Evolutionary conservation across 140 eudicot species (phyloP).

Genomic region (Stevia rebaudiana): DNA sequence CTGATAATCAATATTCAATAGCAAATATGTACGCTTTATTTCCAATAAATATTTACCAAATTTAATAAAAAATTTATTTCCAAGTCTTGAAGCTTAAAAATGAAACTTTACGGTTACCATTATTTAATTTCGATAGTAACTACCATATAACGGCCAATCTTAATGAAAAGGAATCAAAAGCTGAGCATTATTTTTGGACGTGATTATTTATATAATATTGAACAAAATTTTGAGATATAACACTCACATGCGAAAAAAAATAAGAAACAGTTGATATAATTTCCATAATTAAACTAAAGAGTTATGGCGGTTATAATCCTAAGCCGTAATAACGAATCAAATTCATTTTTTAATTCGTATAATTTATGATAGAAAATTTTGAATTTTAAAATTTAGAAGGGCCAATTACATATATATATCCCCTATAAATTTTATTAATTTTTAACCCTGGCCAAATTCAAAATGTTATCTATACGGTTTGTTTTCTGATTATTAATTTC

Average conservation of each 20-base stretch:
- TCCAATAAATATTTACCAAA: neutral
- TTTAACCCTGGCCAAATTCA: no score
- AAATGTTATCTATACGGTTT: no score
- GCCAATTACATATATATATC: no score
- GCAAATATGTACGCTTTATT: neutral
- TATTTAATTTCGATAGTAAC: neutral
- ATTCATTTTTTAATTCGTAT: no score
- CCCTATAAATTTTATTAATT: no score
- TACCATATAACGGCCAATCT: slow-evolving; percentile 1
- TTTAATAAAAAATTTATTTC: neutral
- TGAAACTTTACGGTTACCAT: neutral
- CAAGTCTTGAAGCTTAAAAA: neutral
- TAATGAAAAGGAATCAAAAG: neutral
- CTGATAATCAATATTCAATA: neutral
- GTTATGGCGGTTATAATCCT: slow-evolving; percentile 12
- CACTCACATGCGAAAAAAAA: neutral
- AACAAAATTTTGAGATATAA: neutral
- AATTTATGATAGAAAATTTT: no score
- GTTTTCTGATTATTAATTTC: no score
- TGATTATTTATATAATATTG: neutral
- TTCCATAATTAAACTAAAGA: neutral
- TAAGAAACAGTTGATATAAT: neutral
- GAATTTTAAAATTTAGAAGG: no score
- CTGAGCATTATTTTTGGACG: neutral
- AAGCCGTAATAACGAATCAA: neutral